A percentile compares a stretch with the other conserved stretches of the same genome.
These are phyloP conservation scores for Infundibulicybe gibba DNA, from an alignment of 768 basidiomycete genomes.

Conservation along the genomic window DNA sequence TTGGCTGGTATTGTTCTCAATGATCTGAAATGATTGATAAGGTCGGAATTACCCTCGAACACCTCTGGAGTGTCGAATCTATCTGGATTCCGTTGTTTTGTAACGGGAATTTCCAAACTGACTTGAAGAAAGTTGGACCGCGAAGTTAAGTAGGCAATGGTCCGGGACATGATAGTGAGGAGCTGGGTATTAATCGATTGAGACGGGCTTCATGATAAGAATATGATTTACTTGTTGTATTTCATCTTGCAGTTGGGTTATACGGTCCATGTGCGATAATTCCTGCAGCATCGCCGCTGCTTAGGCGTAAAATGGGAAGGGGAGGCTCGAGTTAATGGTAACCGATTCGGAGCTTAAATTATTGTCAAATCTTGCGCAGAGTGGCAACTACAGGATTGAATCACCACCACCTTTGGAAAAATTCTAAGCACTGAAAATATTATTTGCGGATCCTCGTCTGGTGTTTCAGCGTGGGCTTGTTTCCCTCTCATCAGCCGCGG, in stretches of 20 bases:
- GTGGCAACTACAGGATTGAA: no score
- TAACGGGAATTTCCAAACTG: constrained; percentile 77
- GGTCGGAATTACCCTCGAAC: constrained; percentile 57
- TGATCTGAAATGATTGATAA: not conserved
- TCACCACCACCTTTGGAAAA: no score
- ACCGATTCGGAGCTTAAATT: no score
- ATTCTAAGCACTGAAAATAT: no score
- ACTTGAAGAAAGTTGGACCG: constrained; percentile 77
- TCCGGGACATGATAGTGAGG: constrained; percentile 84
- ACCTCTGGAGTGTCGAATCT: constrained; percentile 70
- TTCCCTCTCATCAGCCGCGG: no score
- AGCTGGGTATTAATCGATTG: constrained; percentile 46
- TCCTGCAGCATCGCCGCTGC: constrained; percentile 77
- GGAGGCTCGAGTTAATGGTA: no score
- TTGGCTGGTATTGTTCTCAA: constrained; percentile 47
- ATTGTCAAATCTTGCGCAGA: no score
- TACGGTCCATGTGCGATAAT: constrained; percentile 92
- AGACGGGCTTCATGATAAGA: not conserved
- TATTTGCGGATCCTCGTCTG: no score
- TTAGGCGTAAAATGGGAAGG: no score
- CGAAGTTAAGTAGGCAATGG: constrained; percentile 74
- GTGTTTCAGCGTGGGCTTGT: no score
- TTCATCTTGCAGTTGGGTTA: constrained; percentile 93
- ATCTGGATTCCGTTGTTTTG: constrained; percentile 70
- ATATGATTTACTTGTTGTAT: constrained; percentile 68